Percentiles rank a stretch among this genome's conserved stretches.
phyloP scores from a whole-genome alignment of 805 yeast genomes.

The Pichia phayaonensis region DNA sequence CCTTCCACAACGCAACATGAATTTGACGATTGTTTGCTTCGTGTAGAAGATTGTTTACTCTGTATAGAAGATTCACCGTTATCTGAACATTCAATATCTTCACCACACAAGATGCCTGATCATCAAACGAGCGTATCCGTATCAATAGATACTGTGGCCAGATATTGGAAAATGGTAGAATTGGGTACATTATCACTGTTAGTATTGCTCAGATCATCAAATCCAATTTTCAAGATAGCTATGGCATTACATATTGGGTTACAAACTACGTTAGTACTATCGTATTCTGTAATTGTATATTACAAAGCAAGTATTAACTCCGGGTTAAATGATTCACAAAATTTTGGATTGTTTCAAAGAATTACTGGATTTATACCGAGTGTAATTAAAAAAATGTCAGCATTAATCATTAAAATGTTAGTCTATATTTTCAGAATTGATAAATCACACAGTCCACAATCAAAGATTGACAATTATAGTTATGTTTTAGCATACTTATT shows the following conservation, averaged over 20 bases:
- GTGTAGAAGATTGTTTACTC: background rate
- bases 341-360: constrained; percentile 15
- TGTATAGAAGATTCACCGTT: background rate
- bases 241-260: constrained; percentile 25
- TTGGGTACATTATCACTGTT: constrained; percentile 9
- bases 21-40: background rate
- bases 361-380: constrained; percentile 19
- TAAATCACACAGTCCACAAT: background rate
- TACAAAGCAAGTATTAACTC: constrained; percentile 13
- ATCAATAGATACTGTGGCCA: constrained; percentile 11
- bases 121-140: background rate
- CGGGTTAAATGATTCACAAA: background rate
- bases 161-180: constrained; percentile 11
- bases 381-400: constrained; percentile 18
- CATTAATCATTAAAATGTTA: constrained; percentile 9
- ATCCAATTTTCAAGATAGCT: constrained; percentile 23
- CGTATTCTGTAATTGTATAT: constrained; percentile 20
- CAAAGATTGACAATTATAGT: constrained; percentile 5
- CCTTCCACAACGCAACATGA: background rate
- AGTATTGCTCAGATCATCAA: constrained; percentile 17
- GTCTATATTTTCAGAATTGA: constrained; percentile 1
- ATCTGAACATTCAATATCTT: background rate
- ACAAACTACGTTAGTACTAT: constrained; percentile 11
- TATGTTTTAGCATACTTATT: constrained; percentile 20
- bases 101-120: background rate